Evolutionary conservation across 805 yeast species (phyloP).

Genomic region (Diddensiella santjacobensis): DNA sequence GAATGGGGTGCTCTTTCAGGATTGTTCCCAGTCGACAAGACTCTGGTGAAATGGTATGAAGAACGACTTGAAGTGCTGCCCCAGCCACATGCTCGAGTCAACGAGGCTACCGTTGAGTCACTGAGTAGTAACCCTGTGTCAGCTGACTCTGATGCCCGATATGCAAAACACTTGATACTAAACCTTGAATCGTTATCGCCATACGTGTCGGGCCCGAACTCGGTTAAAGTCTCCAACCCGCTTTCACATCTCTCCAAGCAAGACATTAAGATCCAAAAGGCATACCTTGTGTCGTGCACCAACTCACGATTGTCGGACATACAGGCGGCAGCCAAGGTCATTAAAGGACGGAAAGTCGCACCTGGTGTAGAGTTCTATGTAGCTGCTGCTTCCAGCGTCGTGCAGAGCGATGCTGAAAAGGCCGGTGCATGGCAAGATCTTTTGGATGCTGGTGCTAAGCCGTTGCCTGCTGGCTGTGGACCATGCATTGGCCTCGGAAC

Average conservation of each 20-base stretch:
- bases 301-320: conserved; percentile 91
- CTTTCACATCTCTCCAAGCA: conserved; percentile 68
- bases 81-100: conserved; percentile 82
- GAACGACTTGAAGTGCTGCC: conserved; percentile 54
- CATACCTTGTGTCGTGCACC: conserved; percentile 96
- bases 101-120: conserved; percentile 50
- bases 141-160: conserved; percentile 75
- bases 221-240: conserved; percentile 86
- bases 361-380: conserved; percentile 91
- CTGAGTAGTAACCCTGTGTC: conserved; percentile 43
- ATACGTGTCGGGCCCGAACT: conserved; percentile 92
- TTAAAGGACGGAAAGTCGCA: conserved; percentile 78
- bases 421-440: conserved; percentile 90
- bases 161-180: conserved; percentile 82
- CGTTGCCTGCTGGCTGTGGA: conserved; percentile 98
- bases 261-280: conserved; percentile 80
- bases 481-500: conserved; percentile 98
- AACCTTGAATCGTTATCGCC: conserved; percentile 82
- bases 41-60: conserved; percentile 73
- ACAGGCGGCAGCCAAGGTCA: conserved; percentile 87
- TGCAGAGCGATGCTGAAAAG: conserved; percentile 87
- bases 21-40: conserved; percentile 89
- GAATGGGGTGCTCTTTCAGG: conserved; percentile 99
- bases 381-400: conserved; percentile 94
- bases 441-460: conserved; percentile 87